phyloP scores from a whole-genome alignment of 2,329 filamentous ascomycete genomes.

The Lecanoromycetidae sp. region DNA sequence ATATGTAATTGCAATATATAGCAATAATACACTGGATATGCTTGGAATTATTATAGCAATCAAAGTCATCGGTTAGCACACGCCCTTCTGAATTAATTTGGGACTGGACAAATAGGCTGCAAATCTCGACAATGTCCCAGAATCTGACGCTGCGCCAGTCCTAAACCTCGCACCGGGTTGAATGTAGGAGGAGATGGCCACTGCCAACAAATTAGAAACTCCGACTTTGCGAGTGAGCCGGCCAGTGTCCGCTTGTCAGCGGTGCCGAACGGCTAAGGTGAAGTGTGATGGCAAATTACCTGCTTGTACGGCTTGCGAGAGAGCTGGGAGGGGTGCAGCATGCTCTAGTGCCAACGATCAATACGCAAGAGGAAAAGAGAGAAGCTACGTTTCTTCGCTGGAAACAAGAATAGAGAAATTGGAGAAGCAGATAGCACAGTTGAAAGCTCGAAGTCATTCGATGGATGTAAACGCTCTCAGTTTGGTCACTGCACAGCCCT shows the following conservation, averaged over 20 bases:
- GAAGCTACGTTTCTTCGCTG: constrained; percentile 93
- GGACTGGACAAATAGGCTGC: too few relatives aligned
- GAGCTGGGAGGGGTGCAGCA: constrained; percentile 70
- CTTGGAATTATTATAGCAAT: too few relatives aligned
- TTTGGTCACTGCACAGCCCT: constrained; percentile 36
- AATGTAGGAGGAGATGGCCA: constrained; percentile 7
- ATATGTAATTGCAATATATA: too few relatives aligned
- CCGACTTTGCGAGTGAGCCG: constrained; percentile 61
- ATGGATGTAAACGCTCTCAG: too few relatives aligned
- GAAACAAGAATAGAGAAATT: constrained; percentile 82
- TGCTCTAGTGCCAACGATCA: constrained; percentile 94
- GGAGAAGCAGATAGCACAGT: constrained; percentile 62
- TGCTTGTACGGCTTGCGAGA: constrained; percentile 89
- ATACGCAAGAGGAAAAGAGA: constrained; percentile 87
- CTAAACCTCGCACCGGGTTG: background rate
- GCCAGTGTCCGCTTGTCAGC: constrained; percentile 66
- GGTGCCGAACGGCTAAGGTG: constrained; percentile 84
- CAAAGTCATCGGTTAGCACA: too few relatives aligned
- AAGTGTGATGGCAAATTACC: constrained; percentile 97
- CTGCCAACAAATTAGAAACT: constrained; percentile 11
- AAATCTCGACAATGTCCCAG: too few relatives aligned
- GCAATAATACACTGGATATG: too few relatives aligned
- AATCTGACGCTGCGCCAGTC: too few relatives aligned
- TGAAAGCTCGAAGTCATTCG: constrained; percentile 57
- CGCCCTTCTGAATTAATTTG: too few relatives aligned